Conservation (phyloP, 208 protist species). For the Porcisia deanei region DNA sequence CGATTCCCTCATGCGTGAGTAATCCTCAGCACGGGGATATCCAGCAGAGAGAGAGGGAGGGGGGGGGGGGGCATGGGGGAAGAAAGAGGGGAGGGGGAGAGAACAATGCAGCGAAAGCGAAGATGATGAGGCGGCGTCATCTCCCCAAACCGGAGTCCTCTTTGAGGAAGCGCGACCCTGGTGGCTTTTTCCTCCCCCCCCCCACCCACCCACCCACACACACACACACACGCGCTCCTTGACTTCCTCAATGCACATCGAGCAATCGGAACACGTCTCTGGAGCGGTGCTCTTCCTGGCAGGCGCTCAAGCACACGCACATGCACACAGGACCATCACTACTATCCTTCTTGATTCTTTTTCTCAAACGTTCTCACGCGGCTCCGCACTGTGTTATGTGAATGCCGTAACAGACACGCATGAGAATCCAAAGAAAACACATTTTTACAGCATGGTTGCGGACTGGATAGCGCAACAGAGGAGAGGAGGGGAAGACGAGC, state of each 20-base stretch:
- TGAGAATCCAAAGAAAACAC: not conserved
- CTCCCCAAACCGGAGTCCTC: no score
- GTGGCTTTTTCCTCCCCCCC: no score
- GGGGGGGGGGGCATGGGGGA: no score
- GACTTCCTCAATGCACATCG: not conserved
- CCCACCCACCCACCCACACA: not conserved
- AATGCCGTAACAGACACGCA: conserved; percentile 1
- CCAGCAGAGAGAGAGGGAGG: no score
- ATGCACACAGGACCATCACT: not conserved
- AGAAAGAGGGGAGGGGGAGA: no score
- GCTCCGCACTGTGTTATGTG: conserved; percentile 5
- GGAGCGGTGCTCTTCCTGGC: not conserved
- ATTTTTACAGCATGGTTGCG: not conserved
- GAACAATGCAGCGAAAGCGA: no score
- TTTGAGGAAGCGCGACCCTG: no score
- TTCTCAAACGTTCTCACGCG: not conserved
- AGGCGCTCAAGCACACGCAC: not conserved
- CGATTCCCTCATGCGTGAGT: no score
- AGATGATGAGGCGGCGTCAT: no score
- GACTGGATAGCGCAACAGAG: not conserved
- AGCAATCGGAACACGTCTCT: not conserved
- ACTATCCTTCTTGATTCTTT: not conserved
- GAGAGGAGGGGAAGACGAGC: not conserved
- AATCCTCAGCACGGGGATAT: no score
- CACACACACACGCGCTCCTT: not conserved